phyloP scores from a whole-genome alignment of 2,329 filamentous ascomycete species.

The Aspergillus quadrilineatus region DNA sequence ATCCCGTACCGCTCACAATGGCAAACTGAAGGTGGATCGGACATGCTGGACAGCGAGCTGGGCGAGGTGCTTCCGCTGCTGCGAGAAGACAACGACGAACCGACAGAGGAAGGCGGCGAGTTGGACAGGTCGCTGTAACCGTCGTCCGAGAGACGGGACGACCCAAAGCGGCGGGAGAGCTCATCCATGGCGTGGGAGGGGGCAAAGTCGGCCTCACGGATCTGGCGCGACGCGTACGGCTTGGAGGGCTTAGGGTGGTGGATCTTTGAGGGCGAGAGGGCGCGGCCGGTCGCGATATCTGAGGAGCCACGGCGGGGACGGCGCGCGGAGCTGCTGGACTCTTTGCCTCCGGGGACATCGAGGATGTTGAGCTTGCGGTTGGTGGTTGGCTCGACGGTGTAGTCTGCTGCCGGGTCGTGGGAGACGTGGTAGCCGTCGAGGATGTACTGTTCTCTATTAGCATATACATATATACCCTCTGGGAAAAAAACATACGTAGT shows the following conservation, averaged over 20 bases:
- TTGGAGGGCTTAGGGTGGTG: conserved; percentile 85
- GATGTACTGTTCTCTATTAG: conserved; percentile 65
- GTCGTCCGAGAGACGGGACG: conserved; percentile 69
- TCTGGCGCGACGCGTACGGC: conserved; percentile 81
- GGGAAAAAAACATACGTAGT: conserved; percentile 64
- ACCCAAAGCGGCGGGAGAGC: conserved; percentile 72
- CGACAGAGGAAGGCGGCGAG: conserved; percentile 67
- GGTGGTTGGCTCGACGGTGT: conserved; percentile 91
- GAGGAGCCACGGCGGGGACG: conserved; percentile 49
- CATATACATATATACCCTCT: not conserved
- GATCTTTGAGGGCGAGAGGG: conserved; percentile 85
- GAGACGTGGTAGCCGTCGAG: conserved; percentile 98
- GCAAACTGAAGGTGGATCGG: conserved; percentile 65
- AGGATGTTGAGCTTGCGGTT: conserved; percentile 97
- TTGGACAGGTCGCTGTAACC: conserved; percentile 72
- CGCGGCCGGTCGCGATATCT: conserved; percentile 83
- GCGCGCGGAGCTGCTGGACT: conserved; percentile 29
- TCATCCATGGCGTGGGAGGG: conserved; percentile 69
- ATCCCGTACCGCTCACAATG: conserved; percentile 96
- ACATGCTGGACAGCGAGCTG: conserved; percentile 64
- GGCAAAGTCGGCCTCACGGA: conserved; percentile 79
- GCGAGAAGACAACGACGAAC: conserved; percentile 71
- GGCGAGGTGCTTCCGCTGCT: conserved; percentile 58
- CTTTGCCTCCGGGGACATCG: conserved; percentile 69
- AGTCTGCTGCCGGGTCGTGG: conserved; percentile 87